phyloP scores from a whole-genome alignment of 768 basidiomycete species.

The Ephemerocybe angulata region DNA sequence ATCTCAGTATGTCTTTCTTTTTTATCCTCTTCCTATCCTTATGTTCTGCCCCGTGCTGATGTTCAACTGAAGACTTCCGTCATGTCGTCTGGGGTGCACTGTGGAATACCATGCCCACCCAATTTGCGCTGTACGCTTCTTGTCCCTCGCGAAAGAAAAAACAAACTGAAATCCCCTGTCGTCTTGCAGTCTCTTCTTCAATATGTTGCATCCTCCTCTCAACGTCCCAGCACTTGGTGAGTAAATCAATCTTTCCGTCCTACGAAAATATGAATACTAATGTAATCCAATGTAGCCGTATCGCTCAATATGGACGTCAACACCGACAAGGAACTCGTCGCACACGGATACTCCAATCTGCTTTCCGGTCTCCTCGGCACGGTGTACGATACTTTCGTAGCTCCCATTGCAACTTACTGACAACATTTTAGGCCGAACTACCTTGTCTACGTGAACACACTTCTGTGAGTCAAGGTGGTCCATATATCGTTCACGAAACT shows the following conservation, averaged over 20 bases:
- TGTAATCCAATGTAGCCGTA: slow-evolving; percentile 50
- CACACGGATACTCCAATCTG: slow-evolving; percentile 89
- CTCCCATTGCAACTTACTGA: neutral
- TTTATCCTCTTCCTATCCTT: neutral
- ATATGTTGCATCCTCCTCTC: slow-evolving; percentile 77
- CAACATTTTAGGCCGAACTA: slow-evolving; percentile 62
- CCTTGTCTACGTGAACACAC: slow-evolving; percentile 83
- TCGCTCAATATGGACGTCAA: slow-evolving; percentile 86
- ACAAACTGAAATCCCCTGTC: neutral
- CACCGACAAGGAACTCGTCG: slow-evolving; percentile 89
- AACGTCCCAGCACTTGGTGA: slow-evolving; percentile 86
- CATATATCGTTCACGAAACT: neutral
- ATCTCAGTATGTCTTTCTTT: slow-evolving; percentile 56
- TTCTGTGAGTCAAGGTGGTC: slow-evolving; percentile 62
- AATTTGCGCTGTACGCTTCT: slow-evolving; percentile 79
- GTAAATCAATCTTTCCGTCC: slow-evolving; percentile 12
- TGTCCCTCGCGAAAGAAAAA: no score
- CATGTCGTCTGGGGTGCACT: slow-evolving; percentile 62
- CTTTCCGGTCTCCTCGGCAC: slow-evolving; percentile 76
- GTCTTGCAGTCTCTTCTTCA: slow-evolving; percentile 66
- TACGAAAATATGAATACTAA: neutral
- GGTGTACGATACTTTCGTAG: slow-evolving; percentile 48
- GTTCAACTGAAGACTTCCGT: slow-evolving; percentile 58
- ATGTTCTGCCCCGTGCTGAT: neutral
- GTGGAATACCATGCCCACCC: slow-evolving; percentile 86